phyloP scores from a whole-genome alignment of 208 protist genomes.

The Willaertia magna region DNA sequence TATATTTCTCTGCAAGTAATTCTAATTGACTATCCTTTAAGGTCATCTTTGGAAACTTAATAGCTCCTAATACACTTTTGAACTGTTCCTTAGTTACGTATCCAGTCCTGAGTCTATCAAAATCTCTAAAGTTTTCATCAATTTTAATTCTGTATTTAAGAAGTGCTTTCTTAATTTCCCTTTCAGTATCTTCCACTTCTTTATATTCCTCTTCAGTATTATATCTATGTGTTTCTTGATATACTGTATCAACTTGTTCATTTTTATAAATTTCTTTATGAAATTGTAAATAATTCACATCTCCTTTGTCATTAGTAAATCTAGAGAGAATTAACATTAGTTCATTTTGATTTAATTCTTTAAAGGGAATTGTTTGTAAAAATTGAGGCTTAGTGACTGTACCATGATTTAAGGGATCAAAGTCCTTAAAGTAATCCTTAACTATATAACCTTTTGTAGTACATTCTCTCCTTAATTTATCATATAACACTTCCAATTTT shows the following conservation, averaged over 20 bases:
- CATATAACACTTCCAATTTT: background rate
- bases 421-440: background rate
- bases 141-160: constrained; percentile 53
- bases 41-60: constrained; percentile 54
- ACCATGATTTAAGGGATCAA: background rate
- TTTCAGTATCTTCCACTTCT: background rate
- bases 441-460: background rate
- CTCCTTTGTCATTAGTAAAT: background rate
- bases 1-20: constrained; percentile 50
- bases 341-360: background rate
- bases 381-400: background rate
- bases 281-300: background rate
- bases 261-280: background rate
- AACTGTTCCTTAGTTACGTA: constrained; percentile 58
- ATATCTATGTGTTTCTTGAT: no score
- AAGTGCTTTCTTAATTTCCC: constrained; percentile 32
- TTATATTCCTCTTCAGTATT: no score
- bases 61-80: constrained; percentile 50
- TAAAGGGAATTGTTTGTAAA: background rate
- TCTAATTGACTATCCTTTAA: constrained; percentile 48
- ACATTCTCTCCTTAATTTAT: background rate
- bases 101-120: constrained; percentile 61
- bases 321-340: background rate
- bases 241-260: background rate
- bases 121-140: constrained; percentile 59